A percentile compares a stretch with the other conserved stretches of the same genome.
These are phyloP conservation scores for Yamadazyma trypodendri DNA, from an alignment of 1,139 yeast species.

Conservation along the genomic window DNA sequence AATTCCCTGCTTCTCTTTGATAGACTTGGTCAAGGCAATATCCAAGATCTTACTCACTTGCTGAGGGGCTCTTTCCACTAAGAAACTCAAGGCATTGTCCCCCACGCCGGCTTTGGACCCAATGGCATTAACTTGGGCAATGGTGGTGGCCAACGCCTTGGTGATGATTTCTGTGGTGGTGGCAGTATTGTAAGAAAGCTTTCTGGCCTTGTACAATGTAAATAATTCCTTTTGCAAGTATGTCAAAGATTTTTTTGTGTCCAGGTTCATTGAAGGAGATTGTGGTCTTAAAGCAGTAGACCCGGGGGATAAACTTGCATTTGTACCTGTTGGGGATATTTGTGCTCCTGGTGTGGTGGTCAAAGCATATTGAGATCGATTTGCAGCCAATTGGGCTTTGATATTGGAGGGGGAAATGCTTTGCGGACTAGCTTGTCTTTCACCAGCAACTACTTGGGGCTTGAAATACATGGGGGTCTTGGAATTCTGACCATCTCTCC, in stretches of 20 bases:
- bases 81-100: constrained; percentile 74
- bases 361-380: constrained; percentile 31
- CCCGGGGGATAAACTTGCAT: constrained; percentile 7
- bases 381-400: constrained; percentile 56
- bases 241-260: constrained; percentile 61
- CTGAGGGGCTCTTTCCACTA: constrained; percentile 85
- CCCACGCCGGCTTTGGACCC: constrained; percentile 83
- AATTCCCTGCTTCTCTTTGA: constrained; percentile 51
- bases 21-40: constrained; percentile 78
- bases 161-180: constrained; percentile 79
- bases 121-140: constrained; percentile 83
- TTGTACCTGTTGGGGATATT: too few relatives aligned
- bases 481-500: constrained; percentile 34
- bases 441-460: constrained; percentile 19
- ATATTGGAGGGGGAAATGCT: constrained; percentile 25
- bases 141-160: constrained; percentile 91
- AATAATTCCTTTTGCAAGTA: constrained; percentile 73
- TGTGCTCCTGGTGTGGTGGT: constrained; percentile 15
- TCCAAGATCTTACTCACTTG: constrained; percentile 81
- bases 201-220: constrained; percentile 66
- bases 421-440: neutral
- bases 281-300: constrained; percentile 18
- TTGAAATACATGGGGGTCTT: constrained; percentile 39
- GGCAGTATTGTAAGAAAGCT: constrained; percentile 62
- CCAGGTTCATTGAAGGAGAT: constrained; percentile 42